Evolutionary conservation across 805 yeast genomes (phyloP).

Genomic region (Candida loeiensis): DNA sequence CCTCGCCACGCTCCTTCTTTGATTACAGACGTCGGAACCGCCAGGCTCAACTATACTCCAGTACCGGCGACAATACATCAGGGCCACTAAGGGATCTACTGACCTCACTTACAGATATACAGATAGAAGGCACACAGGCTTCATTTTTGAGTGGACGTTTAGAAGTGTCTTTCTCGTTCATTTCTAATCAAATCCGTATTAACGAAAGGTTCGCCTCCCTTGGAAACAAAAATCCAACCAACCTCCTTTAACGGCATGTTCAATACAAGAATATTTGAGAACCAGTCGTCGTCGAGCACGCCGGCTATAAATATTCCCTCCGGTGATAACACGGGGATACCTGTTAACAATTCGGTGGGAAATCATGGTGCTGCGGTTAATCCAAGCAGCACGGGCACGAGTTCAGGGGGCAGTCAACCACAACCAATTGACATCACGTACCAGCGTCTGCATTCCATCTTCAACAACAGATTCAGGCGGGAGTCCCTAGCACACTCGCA

Average conservation of each 20-base stretch:
- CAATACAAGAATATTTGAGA: slow-evolving; percentile 42
- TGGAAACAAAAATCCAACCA: slow-evolving; percentile 2
- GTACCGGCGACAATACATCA: neutral
- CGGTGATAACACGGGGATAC: slow-evolving; percentile 4
- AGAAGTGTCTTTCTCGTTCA: neutral
- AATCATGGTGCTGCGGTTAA: slow-evolving; percentile 4
- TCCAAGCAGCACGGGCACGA: slow-evolving; percentile 11
- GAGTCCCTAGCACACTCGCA: slow-evolving; percentile 94
- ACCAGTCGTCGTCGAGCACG: slow-evolving; percentile 19
- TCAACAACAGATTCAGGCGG: slow-evolving; percentile 56
- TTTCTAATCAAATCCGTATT: slow-evolving; percentile 4
- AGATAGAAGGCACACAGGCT: neutral
- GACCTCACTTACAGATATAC: neutral
- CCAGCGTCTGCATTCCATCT: slow-evolving; percentile 39
- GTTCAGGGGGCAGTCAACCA: slow-evolving; percentile 16
- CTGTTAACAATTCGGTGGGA: neutral
- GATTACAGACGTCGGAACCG: neutral
- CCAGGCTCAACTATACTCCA: neutral
- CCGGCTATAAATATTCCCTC: slow-evolving; percentile 30
- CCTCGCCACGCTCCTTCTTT: neutral
- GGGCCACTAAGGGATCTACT: neutral
- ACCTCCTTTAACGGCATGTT: slow-evolving; percentile 25
- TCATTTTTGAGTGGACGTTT: neutral
- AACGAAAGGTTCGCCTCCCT: slow-evolving; percentile 5
- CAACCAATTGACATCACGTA: slow-evolving; percentile 46